Evolutionary conservation across 2,329 filamentous ascomycete species (phyloP), one percentile per base, ranked within the genome.

Genomic region (Sclerotinia trifoliorum): DNA sequence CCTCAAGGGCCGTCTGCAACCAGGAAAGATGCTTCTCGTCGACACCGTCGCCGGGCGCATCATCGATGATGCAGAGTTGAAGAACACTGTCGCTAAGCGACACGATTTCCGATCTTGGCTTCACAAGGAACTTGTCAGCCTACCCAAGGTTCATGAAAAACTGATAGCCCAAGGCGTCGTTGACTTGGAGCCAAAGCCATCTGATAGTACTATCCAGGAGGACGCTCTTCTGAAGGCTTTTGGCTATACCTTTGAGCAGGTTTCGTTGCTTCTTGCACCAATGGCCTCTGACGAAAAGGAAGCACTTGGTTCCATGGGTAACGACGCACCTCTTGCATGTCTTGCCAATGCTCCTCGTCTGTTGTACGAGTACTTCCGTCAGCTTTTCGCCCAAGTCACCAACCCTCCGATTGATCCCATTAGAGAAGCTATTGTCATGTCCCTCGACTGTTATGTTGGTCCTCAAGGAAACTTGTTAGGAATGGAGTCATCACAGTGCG

Each of bases 271-370:
- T 49, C 87, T 98, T 65, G 94, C 91, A 24, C 94, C 94, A 13
- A 98, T 98, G 94, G 94, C 93, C 69, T 93, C 93, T 32, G 94
- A 98, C 77, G 96, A 96, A 70, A 98, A 98, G 82, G 94, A 98
- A 80, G 94, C 94, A 55, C 85, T 98, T 66, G 94, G 94, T 52
- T 98, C 94, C 69, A 98, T 98, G 94, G 94, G 94, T 75, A 98
- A 98, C 78, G 94, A 98, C 83, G 92, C 92, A 56, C 94, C 94
- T 55, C 83, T 98, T 72, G 94, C 94, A 65, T 97, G 93, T 79
- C 84, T 98, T 78, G 91, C 94, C n/a, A 87, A 91, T 73, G 91
- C 94, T 71, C 93, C 94, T 74, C 91, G 94, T 74, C 84, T 97
- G 66, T 86, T 97, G 26, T 96, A 92, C 79, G 94, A 97, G 80